phyloP scores from a whole-genome alignment of 257 asterid species.

The Fraxinus quadrangulata region DNA sequence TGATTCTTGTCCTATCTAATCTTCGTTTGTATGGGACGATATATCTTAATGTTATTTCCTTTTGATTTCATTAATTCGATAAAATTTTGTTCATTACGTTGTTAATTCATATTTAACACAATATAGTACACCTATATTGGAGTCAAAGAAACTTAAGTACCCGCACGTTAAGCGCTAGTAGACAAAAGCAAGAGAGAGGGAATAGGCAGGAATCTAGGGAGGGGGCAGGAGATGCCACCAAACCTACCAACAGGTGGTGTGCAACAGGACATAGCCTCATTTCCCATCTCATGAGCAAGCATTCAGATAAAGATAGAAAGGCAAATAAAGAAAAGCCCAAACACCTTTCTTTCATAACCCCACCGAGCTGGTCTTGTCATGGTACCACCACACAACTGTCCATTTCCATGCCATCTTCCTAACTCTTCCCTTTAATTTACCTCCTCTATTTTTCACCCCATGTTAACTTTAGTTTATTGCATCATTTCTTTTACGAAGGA shows the following conservation, averaged over 20 bases:
- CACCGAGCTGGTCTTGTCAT: neutral
- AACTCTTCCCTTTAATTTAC: no score
- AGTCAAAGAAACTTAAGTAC: neutral
- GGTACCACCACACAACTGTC: neutral
- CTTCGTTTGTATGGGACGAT: no score
- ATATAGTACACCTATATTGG: neutral
- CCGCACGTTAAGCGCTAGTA: neutral
- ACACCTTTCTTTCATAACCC: neutral
- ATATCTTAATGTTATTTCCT: no score
- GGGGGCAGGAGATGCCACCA: neutral
- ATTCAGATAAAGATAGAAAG: neutral
- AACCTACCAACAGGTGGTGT: neutral
- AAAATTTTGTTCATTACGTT: no score
- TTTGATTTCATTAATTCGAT: no score
- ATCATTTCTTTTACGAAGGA: no score
- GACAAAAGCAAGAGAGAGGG: constrained; percentile 1
- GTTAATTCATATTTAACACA: no score
- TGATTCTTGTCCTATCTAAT: no score
- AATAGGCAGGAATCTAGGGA: neutral
- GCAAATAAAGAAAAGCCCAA: neutral
- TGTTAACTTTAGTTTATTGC: neutral
- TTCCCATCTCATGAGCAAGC: neutral
- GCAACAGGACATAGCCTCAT: neutral
- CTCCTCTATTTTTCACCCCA: neutral
- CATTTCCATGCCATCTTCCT: neutral